phyloP scores from a whole-genome alignment of 169 alveolate genomes.

The Plasmodium malariae region DNA sequence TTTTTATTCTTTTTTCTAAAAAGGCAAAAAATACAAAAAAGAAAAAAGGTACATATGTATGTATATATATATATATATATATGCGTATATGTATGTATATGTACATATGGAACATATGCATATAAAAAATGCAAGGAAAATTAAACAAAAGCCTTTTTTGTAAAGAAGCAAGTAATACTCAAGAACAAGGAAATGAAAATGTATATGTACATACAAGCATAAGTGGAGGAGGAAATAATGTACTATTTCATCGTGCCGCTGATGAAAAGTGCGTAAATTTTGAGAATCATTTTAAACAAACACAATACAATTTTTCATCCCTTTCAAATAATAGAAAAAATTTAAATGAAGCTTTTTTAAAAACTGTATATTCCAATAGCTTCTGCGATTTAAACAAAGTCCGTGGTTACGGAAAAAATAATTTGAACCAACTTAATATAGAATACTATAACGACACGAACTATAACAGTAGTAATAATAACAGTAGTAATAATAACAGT shows the following conservation, averaged over 20 bases:
- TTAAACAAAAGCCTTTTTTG: too few relatives aligned
- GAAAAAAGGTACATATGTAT: too few relatives aligned
- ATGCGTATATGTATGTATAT: too few relatives aligned
- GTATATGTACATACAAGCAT: background rate
- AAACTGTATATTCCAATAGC: background rate
- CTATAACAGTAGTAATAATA: too few relatives aligned
- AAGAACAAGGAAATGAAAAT: background rate
- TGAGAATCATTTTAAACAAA: background rate
- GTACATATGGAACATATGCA: too few relatives aligned
- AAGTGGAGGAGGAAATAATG: background rate
- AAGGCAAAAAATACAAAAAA: too few relatives aligned
- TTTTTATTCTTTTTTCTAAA: too few relatives aligned
- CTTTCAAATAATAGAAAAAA: background rate
- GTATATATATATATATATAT: too few relatives aligned
- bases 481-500: too few relatives aligned
- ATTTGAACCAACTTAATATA: background rate
- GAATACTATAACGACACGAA: too few relatives aligned
- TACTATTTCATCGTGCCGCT: background rate
- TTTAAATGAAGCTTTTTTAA: background rate
- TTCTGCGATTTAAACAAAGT: background rate
- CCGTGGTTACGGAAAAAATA: background rate
- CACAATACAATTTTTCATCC: background rate
- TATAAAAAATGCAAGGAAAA: background rate
- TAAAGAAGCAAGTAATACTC: background rate
- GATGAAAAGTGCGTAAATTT: background rate